Evolutionary conservation across 2,329 filamentous ascomycete genomes (phyloP).

Genomic region (Xylariaceae sp.): DNA sequence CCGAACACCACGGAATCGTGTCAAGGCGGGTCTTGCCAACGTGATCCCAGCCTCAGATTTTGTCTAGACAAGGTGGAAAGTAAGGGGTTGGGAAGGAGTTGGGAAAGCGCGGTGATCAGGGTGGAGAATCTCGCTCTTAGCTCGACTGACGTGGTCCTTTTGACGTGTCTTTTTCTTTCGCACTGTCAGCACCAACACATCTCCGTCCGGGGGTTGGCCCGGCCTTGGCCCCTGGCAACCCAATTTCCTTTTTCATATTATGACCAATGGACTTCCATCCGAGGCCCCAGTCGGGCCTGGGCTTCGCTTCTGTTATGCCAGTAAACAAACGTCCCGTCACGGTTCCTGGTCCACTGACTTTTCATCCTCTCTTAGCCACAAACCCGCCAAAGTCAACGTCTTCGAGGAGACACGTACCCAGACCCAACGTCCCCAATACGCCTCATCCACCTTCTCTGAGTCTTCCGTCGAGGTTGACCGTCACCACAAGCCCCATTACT

Average conservation of each 20-base stretch:
- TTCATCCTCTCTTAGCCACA: conserved; percentile 21
- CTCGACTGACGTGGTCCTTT: conserved; percentile 1
- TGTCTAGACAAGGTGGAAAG: neutral
- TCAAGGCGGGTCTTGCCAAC: no score
- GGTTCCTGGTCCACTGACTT: conserved; percentile 9
- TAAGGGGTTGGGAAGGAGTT: neutral
- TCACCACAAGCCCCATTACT: conserved; percentile 41
- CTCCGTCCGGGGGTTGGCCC: conserved; percentile 4
- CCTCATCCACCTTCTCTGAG: conserved; percentile 48
- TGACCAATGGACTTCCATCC: conserved; percentile 14
- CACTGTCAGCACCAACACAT: conserved; percentile 14
- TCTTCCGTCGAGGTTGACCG: conserved; percentile 62
- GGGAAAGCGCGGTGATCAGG: neutral
- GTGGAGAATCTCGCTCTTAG: neutral
- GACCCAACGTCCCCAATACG: conserved; percentile 15
- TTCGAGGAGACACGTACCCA: conserved; percentile 23
- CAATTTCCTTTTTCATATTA: conserved; percentile 13
- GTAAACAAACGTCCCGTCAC: conserved; percentile 13
- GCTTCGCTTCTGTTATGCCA: conserved; percentile 17
- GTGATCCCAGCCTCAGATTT: no score
- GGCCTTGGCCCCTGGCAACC: conserved; percentile 7
- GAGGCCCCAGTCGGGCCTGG: no score
- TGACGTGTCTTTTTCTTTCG: conserved; percentile 6
- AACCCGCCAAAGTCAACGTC: conserved; percentile 30
- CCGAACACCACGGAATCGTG: no score